These are phyloP conservation scores for Corchorus olitorius DNA, from an alignment of 345 rosid genomes.

Conservation along the genomic window DNA sequence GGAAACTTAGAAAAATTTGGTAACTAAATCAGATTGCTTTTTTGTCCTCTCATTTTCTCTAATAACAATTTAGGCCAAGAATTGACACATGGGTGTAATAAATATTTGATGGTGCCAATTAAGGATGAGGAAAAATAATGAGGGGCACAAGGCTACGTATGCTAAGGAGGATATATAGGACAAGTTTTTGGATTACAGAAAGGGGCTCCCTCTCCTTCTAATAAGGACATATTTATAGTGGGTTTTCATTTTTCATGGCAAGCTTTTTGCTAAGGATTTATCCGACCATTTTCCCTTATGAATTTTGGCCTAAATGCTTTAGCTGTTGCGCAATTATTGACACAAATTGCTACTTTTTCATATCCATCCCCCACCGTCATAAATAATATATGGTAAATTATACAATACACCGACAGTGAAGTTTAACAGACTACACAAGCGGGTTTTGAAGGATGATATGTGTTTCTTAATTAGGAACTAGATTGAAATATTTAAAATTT, in stretches of 20 bases:
- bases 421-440: too few species aligned
- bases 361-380: not conserved
- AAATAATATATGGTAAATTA: too few species aligned
- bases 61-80: not conserved
- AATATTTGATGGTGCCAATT: not conserved
- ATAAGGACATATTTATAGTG: not conserved
- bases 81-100: not conserved
- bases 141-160: not conserved
- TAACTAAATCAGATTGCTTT: not conserved
- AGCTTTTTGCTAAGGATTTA: constrained; percentile 4
- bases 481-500: too few species aligned
- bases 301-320: not conserved
- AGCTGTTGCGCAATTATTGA: not conserved
- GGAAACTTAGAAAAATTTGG: not conserved
- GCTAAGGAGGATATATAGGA: constrained; percentile 3
- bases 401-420: too few species aligned
- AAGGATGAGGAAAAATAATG: not conserved
- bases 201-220: constrained; percentile 10
- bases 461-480: too few species aligned
- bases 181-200: not conserved
- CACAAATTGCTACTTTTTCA: not conserved
- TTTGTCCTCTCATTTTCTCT: not conserved
- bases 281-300: constrained; percentile 21
- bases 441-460: too few species aligned
- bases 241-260: not conserved